A percentile compares a stretch with the other conserved stretches of the same genome.
Conservation (phyloP, 1,284 basidiomycete species). For the Blastosporella zonata region DNA sequence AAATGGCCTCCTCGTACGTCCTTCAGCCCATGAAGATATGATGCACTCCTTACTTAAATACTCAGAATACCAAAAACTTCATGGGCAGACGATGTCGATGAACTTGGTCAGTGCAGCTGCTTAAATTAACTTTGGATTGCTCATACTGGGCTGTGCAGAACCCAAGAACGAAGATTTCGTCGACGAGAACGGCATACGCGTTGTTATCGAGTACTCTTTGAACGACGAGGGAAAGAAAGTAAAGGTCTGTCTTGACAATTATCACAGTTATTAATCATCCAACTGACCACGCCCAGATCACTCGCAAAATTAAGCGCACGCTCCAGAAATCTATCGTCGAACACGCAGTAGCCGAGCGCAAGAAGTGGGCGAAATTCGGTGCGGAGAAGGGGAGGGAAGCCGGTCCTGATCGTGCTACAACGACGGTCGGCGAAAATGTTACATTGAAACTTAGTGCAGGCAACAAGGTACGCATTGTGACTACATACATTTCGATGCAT, state of each 20-base stretch:
- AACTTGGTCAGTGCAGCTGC: conserved; percentile 44
- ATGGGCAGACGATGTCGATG: conserved; percentile 83
- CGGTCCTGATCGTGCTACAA: conserved; percentile 93
- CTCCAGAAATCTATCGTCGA: conserved; percentile 93
- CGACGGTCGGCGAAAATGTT: conserved; percentile 93
- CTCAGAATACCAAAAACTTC: conserved; percentile 59
- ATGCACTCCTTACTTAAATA: not conserved
- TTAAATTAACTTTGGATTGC: not conserved
- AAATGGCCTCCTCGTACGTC: conserved; percentile 19
- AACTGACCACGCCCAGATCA: conserved; percentile 53
- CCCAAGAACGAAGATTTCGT: conserved; percentile 57
- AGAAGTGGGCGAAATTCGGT: conserved; percentile 95
- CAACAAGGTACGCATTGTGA: conserved; percentile 61
- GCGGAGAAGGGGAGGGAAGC: conserved; percentile 84
- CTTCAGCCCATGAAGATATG: not conserved
- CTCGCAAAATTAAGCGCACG: conserved; percentile 82
- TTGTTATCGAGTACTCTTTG: conserved; percentile 78
- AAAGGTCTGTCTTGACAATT: conserved; percentile 59
- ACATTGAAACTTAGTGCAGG: conserved; percentile 83
- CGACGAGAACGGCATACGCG: conserved; percentile 89
- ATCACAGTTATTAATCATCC: not conserved
- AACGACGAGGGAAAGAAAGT: conserved; percentile 96
- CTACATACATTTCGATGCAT: not conserved
- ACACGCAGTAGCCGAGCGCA: conserved; percentile 89
- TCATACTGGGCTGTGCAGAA: conserved; percentile 23